These are phyloP conservation scores for Cymodocea nodosa DNA, from an alignment of 116 monocot species.

Conservation along the genomic window DNA sequence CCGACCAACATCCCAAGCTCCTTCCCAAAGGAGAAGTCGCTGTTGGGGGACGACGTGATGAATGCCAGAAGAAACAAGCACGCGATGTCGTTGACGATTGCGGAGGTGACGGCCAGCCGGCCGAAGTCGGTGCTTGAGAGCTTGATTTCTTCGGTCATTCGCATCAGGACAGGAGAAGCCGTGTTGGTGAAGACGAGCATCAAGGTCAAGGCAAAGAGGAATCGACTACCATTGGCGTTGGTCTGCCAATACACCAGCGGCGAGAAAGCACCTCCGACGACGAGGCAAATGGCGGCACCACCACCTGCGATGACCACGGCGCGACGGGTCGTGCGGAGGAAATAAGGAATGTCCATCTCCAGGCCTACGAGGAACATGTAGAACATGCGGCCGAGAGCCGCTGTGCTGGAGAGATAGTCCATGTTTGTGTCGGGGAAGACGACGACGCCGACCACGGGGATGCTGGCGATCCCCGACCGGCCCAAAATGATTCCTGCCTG, in stretches of 20 bases:
- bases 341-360: constrained; percentile 42
- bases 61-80: constrained; percentile 14
- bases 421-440: constrained; percentile 5
- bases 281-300: constrained; percentile 10
- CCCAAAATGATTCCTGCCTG: constrained; percentile 51
- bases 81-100: constrained; percentile 36
- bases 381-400: constrained; percentile 24
- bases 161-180: constrained; percentile 44
- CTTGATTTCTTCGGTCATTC: constrained; percentile 44
- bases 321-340: constrained; percentile 18
- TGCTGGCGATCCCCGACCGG: constrained; percentile 19
- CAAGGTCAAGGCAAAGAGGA: constrained; percentile 13
- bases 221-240: not conserved
- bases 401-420: constrained; percentile 16
- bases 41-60: not conserved
- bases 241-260: constrained; percentile 6
- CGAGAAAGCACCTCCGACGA: constrained; percentile 12
- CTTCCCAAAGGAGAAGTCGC: not conserved
- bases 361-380: constrained; percentile 74
- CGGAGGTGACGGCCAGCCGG: constrained; percentile 30
- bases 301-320: constrained; percentile 13
- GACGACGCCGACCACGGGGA: not conserved
- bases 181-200: constrained; percentile 46
- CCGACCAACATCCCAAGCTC: not conserved
- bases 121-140: constrained; percentile 35